Evolutionary conservation across 75 land plant genomes (phyloP).

Genomic region (Gnetum montanum): DNA sequence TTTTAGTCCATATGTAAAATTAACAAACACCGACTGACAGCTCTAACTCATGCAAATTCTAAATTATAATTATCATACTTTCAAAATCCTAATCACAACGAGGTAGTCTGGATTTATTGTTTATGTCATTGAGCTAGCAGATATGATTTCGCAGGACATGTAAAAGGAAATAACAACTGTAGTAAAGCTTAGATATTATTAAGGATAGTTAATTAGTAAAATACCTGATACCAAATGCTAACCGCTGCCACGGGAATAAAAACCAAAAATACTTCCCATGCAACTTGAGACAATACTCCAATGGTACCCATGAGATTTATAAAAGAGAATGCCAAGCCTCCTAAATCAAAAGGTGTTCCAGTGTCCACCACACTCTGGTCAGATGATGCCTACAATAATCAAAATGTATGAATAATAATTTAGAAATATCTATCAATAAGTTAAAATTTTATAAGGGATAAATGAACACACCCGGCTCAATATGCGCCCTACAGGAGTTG

Average conservation of each 20-base stretch:
- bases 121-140: too few relatives aligned
- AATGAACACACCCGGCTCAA: slow-evolving; percentile 59
- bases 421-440: too few relatives aligned
- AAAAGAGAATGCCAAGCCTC: slow-evolving; percentile 17
- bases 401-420: too few relatives aligned
- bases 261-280: slow-evolving; percentile 53
- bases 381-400: slow-evolving; percentile 46
- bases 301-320: slow-evolving; percentile 51
- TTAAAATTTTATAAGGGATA: too few relatives aligned
- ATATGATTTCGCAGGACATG: too few relatives aligned
- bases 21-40: too few relatives aligned
- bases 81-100: too few relatives aligned
- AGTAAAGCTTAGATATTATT: slow-evolving; percentile 6
- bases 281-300: slow-evolving; percentile 62
- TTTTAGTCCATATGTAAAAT: too few relatives aligned
- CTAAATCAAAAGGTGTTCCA: slow-evolving; percentile 31
- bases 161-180: too few relatives aligned
- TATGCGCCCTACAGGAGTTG: slow-evolving; percentile 86
- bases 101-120: too few relatives aligned
- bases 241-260: slow-evolving; percentile 39
- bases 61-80: too few relatives aligned
- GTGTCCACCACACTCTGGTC: slow-evolving; percentile 79
- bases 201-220: slow-evolving; percentile 8
- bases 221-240: slow-evolving; percentile 52
- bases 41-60: too few relatives aligned